phyloP scores from a whole-genome alignment of 1,284 basidiomycete species.

The Tremellales sp. region DNA sequence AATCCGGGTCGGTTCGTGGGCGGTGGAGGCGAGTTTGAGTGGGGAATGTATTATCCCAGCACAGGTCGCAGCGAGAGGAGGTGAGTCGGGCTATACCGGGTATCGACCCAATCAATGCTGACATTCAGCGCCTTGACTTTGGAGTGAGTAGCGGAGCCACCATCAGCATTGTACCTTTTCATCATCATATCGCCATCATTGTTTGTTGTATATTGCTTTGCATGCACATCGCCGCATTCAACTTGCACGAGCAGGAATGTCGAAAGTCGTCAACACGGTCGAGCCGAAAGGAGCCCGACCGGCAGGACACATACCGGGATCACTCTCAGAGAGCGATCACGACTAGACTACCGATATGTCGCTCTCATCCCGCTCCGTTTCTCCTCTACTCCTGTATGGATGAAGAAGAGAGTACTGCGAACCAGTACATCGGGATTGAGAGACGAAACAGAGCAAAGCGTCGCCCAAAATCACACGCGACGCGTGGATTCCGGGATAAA shows the following conservation, averaged over 20 bases:
- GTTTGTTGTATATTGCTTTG: background rate
- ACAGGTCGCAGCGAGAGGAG: slow-evolving; percentile 46
- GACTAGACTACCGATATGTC: background rate
- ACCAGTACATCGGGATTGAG: slow-evolving; percentile 27
- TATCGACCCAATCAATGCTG: background rate
- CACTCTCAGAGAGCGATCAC: background rate
- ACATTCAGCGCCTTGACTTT: slow-evolving; percentile 27
- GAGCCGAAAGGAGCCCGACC: background rate
- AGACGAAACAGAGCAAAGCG: background rate
- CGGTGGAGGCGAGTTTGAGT: slow-evolving; percentile 58
- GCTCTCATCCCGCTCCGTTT: slow-evolving; percentile 40
- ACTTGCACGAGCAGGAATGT: no score
- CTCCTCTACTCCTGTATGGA: slow-evolving; percentile 17
- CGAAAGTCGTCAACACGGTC: background rate
- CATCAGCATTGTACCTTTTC: background rate
- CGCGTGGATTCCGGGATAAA: slow-evolving; percentile 9
- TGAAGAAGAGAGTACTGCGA: slow-evolving; percentile 20
- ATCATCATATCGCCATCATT: no score
- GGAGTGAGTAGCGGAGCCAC: slow-evolving; percentile 11
- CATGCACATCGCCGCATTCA: no score
- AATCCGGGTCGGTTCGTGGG: slow-evolving; percentile 89
- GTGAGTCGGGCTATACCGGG: slow-evolving; percentile 26
- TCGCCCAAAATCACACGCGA: background rate
- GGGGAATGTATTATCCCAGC: slow-evolving; percentile 79
- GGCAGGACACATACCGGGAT: background rate